Evolutionary conservation across 225 moss, liverwort and hornwort species (phyloP).

Genomic region (Bryoerythrophyllum caledonicum): DNA sequence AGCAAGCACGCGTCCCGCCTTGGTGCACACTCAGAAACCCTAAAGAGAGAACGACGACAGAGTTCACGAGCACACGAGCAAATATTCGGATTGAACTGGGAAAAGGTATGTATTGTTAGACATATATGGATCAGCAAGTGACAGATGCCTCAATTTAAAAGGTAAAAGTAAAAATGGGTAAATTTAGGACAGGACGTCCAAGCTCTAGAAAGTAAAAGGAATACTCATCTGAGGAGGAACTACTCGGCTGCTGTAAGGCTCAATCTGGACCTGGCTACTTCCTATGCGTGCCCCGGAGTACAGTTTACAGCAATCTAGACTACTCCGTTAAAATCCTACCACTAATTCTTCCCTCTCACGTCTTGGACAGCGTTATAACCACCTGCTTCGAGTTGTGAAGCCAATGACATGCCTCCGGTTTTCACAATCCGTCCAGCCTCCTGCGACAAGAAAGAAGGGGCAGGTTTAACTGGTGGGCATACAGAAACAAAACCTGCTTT

Average conservation of each 20-base stretch:
- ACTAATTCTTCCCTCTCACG: slow-evolving; percentile 22
- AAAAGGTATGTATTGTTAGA: background rate
- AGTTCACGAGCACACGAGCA: background rate
- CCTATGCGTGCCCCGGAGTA: slow-evolving; percentile 5
- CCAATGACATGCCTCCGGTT: slow-evolving; percentile 86
- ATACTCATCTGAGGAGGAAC: background rate
- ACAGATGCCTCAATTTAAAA: no score
- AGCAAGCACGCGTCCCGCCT: no score
- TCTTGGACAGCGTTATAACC: slow-evolving; percentile 77
- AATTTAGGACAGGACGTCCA: background rate
- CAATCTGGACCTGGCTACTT: slow-evolving; percentile 12
- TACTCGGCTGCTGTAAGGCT: background rate
- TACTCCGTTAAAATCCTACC: slow-evolving; percentile 15
- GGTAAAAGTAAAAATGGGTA: background rate
- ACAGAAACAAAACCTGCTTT: background rate
- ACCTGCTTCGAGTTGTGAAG: slow-evolving; percentile 84
- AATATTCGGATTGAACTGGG: no score
- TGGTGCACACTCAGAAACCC: no score
- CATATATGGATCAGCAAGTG: background rate
- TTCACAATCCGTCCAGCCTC: slow-evolving; percentile 85
- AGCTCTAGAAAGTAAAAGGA: background rate
- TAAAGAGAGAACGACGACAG: no score
- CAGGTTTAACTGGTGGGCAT: background rate
- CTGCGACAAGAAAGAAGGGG: slow-evolving; percentile 49
- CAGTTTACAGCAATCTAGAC: slow-evolving; percentile 30